These are phyloP conservation scores for Reutealis trisperma DNA, from an alignment of 345 rosid species.

Conservation along the genomic window DNA sequence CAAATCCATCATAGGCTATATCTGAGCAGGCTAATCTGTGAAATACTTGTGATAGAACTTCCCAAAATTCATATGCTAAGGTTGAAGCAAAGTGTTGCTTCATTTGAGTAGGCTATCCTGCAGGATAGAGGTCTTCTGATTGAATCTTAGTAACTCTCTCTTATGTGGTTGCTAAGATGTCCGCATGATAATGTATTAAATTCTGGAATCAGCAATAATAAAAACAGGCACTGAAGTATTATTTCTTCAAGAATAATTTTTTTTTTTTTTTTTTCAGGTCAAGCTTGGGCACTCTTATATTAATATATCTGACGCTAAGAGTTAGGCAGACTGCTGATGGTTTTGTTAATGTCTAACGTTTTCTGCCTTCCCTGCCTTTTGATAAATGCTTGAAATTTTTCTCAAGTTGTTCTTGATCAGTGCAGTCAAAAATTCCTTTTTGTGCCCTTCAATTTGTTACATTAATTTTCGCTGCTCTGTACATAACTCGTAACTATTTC, in stretches of 20 bases:
- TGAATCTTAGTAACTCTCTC: neutral
- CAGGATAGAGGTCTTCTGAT: neutral
- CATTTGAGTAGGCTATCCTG: neutral
- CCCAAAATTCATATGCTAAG: neutral
- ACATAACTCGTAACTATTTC: conserved; percentile 6
- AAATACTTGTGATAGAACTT: neutral
- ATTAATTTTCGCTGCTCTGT: conserved; percentile 21
- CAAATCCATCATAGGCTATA: neutral
- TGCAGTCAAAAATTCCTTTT: neutral
- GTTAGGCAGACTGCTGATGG: conserved; percentile 60
- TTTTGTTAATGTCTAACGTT: conserved; percentile 42
- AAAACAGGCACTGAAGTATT: neutral
- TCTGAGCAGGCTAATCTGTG: neutral
- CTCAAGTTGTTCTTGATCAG: conserved; percentile 15
- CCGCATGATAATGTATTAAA: neutral
- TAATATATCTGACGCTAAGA: conserved; percentile 82
- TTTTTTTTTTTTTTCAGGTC: conserved; percentile 52
- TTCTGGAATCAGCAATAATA: neutral
- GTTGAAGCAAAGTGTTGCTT: neutral
- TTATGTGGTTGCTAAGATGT: neutral
- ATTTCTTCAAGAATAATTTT: neutral
- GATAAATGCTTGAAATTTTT: neutral
- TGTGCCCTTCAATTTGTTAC: conserved; percentile 4
- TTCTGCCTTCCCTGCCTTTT: neutral
- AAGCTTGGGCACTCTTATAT: conserved; percentile 77